Evolutionary conservation across 306 rosid genomes (phyloP).

Genomic region (Lathyrus sativus): DNA sequence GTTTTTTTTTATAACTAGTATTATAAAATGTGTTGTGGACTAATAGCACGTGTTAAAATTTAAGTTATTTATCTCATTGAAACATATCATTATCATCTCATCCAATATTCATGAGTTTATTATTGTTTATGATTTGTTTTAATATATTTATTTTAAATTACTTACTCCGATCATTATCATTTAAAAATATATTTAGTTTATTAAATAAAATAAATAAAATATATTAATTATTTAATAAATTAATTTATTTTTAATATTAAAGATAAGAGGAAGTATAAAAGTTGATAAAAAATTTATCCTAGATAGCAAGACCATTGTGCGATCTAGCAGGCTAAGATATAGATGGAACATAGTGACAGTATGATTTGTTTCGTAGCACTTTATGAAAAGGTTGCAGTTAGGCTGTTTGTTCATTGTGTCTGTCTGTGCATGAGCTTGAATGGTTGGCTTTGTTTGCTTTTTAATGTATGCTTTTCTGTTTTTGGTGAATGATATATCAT

Average conservation of each 20-base stretch:
- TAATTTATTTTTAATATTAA: no score
- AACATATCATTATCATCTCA: no score
- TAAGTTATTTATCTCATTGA: background rate
- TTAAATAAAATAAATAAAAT: no score
- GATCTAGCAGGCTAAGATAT: background rate
- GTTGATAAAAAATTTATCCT: no score
- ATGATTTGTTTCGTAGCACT: constrained; percentile 31
- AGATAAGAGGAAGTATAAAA: no score
- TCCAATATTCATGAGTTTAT: no score
- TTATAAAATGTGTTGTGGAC: background rate
- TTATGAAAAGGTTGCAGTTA: constrained; percentile 14
- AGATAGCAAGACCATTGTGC: background rate
- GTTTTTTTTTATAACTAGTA: background rate
- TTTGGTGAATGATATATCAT: background rate
- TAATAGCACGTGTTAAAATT: constrained; percentile 22
- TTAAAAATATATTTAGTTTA: no score
- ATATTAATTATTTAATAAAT: no score
- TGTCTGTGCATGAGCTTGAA: background rate
- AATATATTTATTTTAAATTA: no score
- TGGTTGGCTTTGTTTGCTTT: background rate
- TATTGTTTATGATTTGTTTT: no score
- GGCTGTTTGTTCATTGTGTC: constrained; percentile 17
- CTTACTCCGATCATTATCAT: no score
- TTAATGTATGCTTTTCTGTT: background rate
- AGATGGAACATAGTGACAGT: constrained; percentile 5